Conservation (phyloP, 75 land plant genomes). For the Adiantum capillusveneris region DNA sequence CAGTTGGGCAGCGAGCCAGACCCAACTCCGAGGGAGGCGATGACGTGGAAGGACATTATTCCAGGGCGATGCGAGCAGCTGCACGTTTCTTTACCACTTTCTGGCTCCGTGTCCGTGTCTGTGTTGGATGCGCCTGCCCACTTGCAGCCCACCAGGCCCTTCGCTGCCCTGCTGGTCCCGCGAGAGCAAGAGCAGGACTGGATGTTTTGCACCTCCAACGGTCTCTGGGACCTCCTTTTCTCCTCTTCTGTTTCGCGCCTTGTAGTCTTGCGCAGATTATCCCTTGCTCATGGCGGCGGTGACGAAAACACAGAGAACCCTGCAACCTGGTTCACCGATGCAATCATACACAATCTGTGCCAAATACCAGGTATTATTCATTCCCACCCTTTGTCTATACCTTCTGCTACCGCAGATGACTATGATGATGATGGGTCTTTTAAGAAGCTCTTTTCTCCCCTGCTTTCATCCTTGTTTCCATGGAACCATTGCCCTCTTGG, state of each 20-base stretch:
- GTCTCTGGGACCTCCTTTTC: conserved; percentile 58
- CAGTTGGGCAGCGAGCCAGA: too few relatives aligned
- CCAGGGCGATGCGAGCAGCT: background rate
- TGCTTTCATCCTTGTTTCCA: conserved; percentile 50
- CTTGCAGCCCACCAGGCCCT: background rate
- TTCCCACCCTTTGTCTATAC: background rate
- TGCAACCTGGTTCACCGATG: background rate
- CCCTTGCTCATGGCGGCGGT: background rate
- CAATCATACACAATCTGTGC: background rate
- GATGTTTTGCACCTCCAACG: conserved; percentile 60
- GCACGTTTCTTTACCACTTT: background rate
- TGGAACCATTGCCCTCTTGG: conserved; percentile 16
- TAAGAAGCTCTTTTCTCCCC: conserved; percentile 32
- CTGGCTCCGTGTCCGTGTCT: conserved; percentile 30
- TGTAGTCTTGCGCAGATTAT: conserved; percentile 20
- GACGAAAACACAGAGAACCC: background rate
- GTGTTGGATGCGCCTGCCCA: conserved; percentile 47
- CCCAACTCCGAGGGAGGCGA: too few relatives aligned
- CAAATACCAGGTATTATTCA: background rate
- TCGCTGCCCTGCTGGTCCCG: conserved; percentile 71
- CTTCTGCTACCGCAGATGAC: background rate
- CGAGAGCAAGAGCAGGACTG: conserved; percentile 54
- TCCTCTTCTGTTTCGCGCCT: conserved; percentile 41
- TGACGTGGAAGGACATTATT: too few relatives aligned
- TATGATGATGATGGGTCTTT: conserved; percentile 13